Evolutionary conservation across 2,329 filamentous ascomycete species (phyloP).

Genomic region (Fusarium neocosmosporiellum): DNA sequence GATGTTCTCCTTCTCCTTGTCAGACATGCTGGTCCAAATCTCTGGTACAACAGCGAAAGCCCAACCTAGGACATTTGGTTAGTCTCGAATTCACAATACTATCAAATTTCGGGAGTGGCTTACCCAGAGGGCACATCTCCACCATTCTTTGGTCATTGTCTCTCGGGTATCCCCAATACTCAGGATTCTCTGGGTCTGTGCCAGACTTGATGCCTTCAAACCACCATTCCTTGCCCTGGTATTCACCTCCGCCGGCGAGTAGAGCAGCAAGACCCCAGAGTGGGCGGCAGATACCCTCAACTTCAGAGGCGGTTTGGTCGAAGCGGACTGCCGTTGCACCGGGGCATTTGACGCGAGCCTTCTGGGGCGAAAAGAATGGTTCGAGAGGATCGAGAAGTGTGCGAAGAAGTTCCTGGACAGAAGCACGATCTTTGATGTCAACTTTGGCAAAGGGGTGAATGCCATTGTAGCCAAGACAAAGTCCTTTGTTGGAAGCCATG

Average conservation of each 20-base stretch:
- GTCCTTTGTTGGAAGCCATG: slow-evolving; percentile 34
- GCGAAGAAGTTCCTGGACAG: slow-evolving; percentile 70
- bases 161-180: slow-evolving; percentile 82
- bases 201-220: slow-evolving; percentile 77
- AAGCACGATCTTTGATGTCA: slow-evolving; percentile 61
- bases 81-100: not conserved
- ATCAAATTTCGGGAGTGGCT: not conserved
- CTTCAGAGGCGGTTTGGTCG: slow-evolving; percentile 80
- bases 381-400: slow-evolving; percentile 77
- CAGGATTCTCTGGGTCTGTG: slow-evolving; percentile 74
- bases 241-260: slow-evolving; percentile 74
- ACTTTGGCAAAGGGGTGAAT: slow-evolving; percentile 68
- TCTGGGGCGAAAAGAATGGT: slow-evolving; percentile 75
- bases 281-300: slow-evolving; percentile 80
- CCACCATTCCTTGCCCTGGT: slow-evolving; percentile 70
- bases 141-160: slow-evolving; percentile 88
- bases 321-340: slow-evolving; percentile 81
- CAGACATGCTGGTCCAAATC: slow-evolving; percentile 74
- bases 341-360: slow-evolving; percentile 73
- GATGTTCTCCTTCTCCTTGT: slow-evolving; percentile 72
- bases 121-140: slow-evolving; percentile 81
- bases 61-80: slow-evolving; percentile 59
- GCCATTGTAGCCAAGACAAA: slow-evolving; percentile 61
- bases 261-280: slow-evolving; percentile 80
- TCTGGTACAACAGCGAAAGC: slow-evolving; percentile 75